Base-by-base conservation (phyloP, 1,284 basidiomycete genomes). In the Kwoniella shivajii region DNA sequence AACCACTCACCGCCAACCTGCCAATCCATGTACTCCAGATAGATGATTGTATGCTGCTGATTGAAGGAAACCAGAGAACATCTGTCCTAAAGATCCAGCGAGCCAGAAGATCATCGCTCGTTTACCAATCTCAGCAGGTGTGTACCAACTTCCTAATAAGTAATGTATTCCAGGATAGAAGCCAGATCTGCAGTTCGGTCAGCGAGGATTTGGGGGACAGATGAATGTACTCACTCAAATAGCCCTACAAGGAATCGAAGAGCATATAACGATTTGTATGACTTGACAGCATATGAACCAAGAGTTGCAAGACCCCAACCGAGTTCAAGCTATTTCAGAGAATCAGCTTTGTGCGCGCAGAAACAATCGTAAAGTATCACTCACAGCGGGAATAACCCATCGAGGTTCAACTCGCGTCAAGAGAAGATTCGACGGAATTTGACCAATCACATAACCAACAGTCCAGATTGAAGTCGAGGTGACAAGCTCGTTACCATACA, bases 21-120 rank as follows among this genome's bases (percentile, higher is more conserved):
- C 51, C 2, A 70, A 59, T 13, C 73, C 73, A 30, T 67, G 59
- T 1, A 67, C 61, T 36, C 70, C 69, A 16, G 65, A 59, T 11
- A 77, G 63, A 44, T 70, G 65, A 6, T 55, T 71, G 61, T 75
- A 70, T 0, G 71, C 73, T 0, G 69, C 75, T 0, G 69, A 56
- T 58, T 77, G 75, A 1, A 77, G 60, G 60, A 71, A 70, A 16
- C 72, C 72, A 14, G 58, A 64, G 50, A 73, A 70, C 65, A 74
- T 68, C 11, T 56, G 58, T 16, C 74, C 74, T 11, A 71, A 18
- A 7, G 59, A 62, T 1, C 72, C 71, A 7, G 69, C 58, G 10
- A 69, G 56, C 68, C 68, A 71, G 59, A 73, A 76, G 50, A 74
- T 71, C 51, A 66, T 65, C 13, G 66, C 60, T 16, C 74, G 63